phyloP scores from a whole-genome alignment of 768 basidiomycete species.

The Boletus rubropictus region DNA sequence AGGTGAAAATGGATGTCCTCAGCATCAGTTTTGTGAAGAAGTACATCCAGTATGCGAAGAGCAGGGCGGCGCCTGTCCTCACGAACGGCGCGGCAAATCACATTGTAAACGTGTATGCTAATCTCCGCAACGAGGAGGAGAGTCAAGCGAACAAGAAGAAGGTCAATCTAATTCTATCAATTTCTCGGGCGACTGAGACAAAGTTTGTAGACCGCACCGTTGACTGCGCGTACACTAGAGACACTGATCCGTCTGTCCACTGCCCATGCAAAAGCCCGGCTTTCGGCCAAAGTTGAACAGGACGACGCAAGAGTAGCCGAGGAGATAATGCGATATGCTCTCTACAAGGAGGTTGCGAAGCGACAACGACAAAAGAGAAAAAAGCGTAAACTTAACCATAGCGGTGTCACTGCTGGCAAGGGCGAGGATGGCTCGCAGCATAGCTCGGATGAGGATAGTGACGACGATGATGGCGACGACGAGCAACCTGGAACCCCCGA shows the following conservation, averaged over 20 bases:
- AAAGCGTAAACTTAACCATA: slow-evolving; percentile 80
- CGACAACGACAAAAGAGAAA: slow-evolving; percentile 62
- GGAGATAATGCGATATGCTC: slow-evolving; percentile 91
- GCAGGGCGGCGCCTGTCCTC: slow-evolving; percentile 73
- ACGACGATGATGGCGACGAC: slow-evolving; percentile 45
- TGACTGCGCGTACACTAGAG: slow-evolving; percentile 97
- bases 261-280: slow-evolving; percentile 92
- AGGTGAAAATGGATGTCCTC: slow-evolving; percentile 71
- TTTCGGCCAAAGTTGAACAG: slow-evolving; percentile 80
- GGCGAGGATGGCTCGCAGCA: slow-evolving; percentile 44
- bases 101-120: slow-evolving; percentile 90
- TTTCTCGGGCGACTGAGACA: slow-evolving; percentile 9
- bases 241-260: slow-evolving; percentile 97
- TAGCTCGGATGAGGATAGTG: slow-evolving; percentile 31
- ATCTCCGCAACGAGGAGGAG: slow-evolving; percentile 85
- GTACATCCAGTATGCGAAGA: slow-evolving; percentile 97
- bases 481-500: slow-evolving; percentile 33
- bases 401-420: slow-evolving; percentile 46
- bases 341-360: slow-evolving; percentile 95
- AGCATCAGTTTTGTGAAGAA: slow-evolving; percentile 96
- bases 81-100: slow-evolving; percentile 92
- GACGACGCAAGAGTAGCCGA: slow-evolving; percentile 87
- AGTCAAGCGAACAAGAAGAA: slow-evolving; percentile 80
- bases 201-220: slow-evolving; percentile 74
- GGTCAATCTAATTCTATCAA: slow-evolving; percentile 34